Evolutionary conservation across 2,329 filamentous ascomycete species (phyloP), one percentile per base, ranked within the genome.

Genomic region (Diatrype stigma): DNA sequence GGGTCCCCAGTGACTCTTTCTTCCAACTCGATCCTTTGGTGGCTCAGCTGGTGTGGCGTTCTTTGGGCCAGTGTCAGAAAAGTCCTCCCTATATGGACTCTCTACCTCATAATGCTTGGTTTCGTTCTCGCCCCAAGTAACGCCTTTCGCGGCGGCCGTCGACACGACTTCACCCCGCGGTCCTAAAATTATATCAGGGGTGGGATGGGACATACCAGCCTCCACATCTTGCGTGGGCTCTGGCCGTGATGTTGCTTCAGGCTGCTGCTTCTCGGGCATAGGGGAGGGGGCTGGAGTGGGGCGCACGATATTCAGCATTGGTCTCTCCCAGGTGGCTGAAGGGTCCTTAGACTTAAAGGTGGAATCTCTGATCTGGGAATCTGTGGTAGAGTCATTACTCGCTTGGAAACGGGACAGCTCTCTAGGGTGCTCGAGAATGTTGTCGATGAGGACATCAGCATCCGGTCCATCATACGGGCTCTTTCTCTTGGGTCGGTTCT

Each of bases 81-180:
- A 58, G 40, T 60, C 58, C 49, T 68, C 64, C 38, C 66, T 67
- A 42, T 80, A 79, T 6, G 83, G 79, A 47, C 78, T 85, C 52
- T 82, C 80, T 11, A 80, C 74, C 46, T 85, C 80, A 54, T 82
- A 87, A 52, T 81, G 79, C 63, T 85, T 82, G 3, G 79, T 85
- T 61, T 84, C 75, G 55, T 85, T 84, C 53, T 84, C 73, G 11
- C 82, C 84, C 84, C 82, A 87, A 12, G 76, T 83, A 4, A 87
- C 84, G 40, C 70, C 76, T 58, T 85, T 85, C 6, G 79, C 73
- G 6, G 70, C 70, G 30, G 74, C 71, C 22, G 71, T 66, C 47
- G 74, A 70, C 2, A 75, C 62, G 34, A 73, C 62, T 47, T 80
- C 75, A 11, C 72, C 72, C 42, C 67, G 70, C 21, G 74, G 63